Evolutionary conservation across 2,329 filamentous ascomycete species (phyloP).

Genomic region (Leptographium flavum): DNA sequence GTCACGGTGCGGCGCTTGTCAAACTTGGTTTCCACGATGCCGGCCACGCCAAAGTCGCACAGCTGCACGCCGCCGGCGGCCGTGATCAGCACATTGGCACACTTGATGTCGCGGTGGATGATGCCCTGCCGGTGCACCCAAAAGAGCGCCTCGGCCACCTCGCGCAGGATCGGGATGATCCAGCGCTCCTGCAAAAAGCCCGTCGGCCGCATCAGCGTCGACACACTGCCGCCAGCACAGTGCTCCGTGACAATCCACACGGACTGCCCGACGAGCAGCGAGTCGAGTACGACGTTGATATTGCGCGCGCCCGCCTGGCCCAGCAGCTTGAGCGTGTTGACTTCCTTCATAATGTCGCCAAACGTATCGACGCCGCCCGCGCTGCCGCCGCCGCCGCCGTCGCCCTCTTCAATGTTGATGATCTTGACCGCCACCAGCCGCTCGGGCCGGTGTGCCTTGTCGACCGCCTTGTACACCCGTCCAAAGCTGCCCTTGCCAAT

Average conservation of each 20-base stretch:
- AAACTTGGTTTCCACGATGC: conserved; percentile 58
- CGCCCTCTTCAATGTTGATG: conserved; percentile 68
- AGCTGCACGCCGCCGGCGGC: conserved; percentile 66
- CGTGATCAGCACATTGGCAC: conserved; percentile 67
- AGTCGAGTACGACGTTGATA: conserved; percentile 70
- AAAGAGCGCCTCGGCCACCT: conserved; percentile 49
- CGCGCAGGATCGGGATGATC: conserved; percentile 39
- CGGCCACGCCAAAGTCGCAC: conserved; percentile 75
- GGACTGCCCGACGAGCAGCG: conserved; percentile 60
- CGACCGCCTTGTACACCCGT: conserved; percentile 48
- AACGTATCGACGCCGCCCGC: conserved; percentile 45
- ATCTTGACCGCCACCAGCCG: conserved; percentile 59
- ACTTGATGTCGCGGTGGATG: conserved; percentile 59
- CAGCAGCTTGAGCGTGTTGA: conserved; percentile 55
- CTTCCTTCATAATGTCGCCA: conserved; percentile 55
- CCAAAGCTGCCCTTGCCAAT: conserved; percentile 58
- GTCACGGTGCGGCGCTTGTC: conserved; percentile 71
- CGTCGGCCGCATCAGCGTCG: conserved; percentile 55
- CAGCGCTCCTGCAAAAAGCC: conserved; percentile 50
- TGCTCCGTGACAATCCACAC: conserved; percentile 87
- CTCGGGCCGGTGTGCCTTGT: conserved; percentile 15
- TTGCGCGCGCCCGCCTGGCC: conserved; percentile 63
- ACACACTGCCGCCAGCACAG: conserved; percentile 72
- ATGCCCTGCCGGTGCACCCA: conserved; percentile 57
- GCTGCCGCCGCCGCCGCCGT: conserved; percentile 46